Conservation (phyloP, 208 protist genomes). For the Acanthamoeba triangularis region DNA sequence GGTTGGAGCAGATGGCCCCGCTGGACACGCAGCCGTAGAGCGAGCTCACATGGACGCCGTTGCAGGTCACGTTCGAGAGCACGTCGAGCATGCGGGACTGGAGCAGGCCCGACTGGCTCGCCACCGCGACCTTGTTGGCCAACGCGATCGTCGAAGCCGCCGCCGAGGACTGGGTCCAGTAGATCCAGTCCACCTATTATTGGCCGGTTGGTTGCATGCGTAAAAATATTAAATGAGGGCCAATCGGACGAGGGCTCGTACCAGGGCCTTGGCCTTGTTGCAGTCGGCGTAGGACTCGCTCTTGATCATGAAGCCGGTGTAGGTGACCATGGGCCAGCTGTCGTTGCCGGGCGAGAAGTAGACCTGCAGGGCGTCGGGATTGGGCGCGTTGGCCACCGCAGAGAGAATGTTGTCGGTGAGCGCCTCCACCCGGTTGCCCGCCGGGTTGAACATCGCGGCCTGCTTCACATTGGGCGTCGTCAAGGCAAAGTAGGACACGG, state of each 20-base stretch:
- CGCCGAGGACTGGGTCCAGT: background rate
- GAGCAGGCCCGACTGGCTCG: background rate
- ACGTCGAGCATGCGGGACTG: constrained; percentile 20
- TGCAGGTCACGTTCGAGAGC: background rate
- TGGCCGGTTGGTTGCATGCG: background rate
- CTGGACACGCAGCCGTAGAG: constrained; percentile 32
- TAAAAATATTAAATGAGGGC: background rate
- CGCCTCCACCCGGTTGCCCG: constrained; percentile 5
- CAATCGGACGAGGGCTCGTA: background rate
- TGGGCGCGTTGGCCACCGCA: background rate
- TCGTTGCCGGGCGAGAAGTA: constrained; percentile 33
- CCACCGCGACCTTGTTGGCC: constrained; percentile 10
- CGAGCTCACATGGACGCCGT: constrained; percentile 26
- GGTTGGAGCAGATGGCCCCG: constrained; percentile 8
- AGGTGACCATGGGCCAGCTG: constrained; percentile 63
- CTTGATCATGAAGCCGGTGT: constrained; percentile 27
- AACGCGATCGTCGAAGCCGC: background rate
- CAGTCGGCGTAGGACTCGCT: background rate
- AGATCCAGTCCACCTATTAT: constrained; percentile 47
- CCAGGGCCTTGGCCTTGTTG: constrained; percentile 50
- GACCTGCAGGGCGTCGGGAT: constrained; percentile 4
- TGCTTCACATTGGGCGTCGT: constrained; percentile 41
- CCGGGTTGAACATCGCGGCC: constrained; percentile 31
- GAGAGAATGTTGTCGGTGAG: constrained; percentile 9
- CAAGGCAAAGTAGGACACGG: constrained; percentile 32